These are phyloP conservation scores for Coniochaeta sp. DNA, from an alignment of 2,329 filamentous ascomycete genomes.

Conservation along the genomic window DNA sequence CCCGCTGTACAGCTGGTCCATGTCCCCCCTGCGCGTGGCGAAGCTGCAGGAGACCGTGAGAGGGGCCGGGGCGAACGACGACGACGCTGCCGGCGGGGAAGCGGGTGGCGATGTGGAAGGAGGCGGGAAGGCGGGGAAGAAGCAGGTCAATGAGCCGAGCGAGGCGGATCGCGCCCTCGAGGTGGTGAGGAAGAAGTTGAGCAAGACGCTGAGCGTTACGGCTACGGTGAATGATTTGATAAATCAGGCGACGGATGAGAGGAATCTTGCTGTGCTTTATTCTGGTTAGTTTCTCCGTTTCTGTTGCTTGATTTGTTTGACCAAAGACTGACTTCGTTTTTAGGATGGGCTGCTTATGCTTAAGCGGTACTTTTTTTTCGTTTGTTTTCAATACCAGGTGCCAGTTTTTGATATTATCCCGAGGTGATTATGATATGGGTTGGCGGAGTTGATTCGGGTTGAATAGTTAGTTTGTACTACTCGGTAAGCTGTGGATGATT, in stretches of 20 bases:
- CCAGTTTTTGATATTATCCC: too few relatives aligned
- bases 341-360: constrained; percentile 41
- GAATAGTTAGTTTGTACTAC: too few relatives aligned
- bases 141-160: constrained; percentile 47
- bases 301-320: not conserved
- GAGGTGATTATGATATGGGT: too few relatives aligned
- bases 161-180: constrained; percentile 90
- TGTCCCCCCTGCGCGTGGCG: constrained; percentile 62
- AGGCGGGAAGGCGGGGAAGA: constrained; percentile 27
- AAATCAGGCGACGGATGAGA: constrained; percentile 89
- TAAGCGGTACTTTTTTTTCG: constrained; percentile 10
- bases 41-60: constrained; percentile 57
- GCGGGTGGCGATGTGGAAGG: constrained; percentile 23
- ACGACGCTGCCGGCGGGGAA: constrained; percentile 27
- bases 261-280: constrained; percentile 86
- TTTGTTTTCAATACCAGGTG: too few relatives aligned
- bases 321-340: not conserved
- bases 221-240: constrained; percentile 97
- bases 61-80: constrained; percentile 35
- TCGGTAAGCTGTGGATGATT: too few relatives aligned
- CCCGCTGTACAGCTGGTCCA: constrained; percentile 91
- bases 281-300: constrained; percentile 48
- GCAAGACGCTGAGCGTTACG: constrained; percentile 86
- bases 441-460: too few relatives aligned
- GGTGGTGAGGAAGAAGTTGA: constrained; percentile 92